phyloP scores from a whole-genome alignment of 805 yeast species.

The Yarrowia porcina region DNA sequence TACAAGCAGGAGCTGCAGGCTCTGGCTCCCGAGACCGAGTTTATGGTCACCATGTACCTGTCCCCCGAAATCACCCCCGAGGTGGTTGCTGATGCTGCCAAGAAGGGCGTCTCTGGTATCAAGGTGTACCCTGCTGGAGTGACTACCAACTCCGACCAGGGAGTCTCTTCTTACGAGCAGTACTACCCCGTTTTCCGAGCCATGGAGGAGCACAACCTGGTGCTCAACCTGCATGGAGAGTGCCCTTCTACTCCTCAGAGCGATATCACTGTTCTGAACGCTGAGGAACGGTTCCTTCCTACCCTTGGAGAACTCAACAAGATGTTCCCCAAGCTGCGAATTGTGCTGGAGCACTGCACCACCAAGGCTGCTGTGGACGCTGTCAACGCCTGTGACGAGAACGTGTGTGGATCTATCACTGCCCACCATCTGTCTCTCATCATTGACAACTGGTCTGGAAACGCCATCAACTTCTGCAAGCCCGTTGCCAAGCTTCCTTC shows the following conservation, averaged over 20 bases:
- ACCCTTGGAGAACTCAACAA: conserved; percentile 72
- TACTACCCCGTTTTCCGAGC: conserved; percentile 89
- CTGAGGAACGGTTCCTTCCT: conserved; percentile 90
- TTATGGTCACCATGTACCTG: conserved; percentile 86
- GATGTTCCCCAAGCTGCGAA: conserved; percentile 82
- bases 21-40: conserved; percentile 78
- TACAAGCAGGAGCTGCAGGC: conserved; percentile 63
- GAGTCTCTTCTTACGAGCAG: conserved; percentile 84
- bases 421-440: conserved; percentile 91
- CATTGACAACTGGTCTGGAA: conserved; percentile 95
- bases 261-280: conserved; percentile 83
- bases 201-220: conserved; percentile 72
- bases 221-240: conserved; percentile 93
- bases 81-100: conserved; percentile 73
- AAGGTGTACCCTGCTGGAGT: conserved; percentile 99
- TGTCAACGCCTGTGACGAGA: conserved; percentile 61
- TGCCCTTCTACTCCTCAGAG: conserved; percentile 55
- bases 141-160: conserved; percentile 89
- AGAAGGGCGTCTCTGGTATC: conserved; percentile 71
- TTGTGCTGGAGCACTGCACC: conserved; percentile 92
- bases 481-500: conserved; percentile 94
- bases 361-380: conserved; percentile 83
- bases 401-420: conserved; percentile 91
- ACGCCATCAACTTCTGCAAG: conserved; percentile 91
- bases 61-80: conserved; percentile 81